Percentiles rank a stretch among this genome's conserved stretches.
Conservation (phyloP, 2,329 filamentous ascomycete genomes). For the Aspergillus luchuensis region DNA sequence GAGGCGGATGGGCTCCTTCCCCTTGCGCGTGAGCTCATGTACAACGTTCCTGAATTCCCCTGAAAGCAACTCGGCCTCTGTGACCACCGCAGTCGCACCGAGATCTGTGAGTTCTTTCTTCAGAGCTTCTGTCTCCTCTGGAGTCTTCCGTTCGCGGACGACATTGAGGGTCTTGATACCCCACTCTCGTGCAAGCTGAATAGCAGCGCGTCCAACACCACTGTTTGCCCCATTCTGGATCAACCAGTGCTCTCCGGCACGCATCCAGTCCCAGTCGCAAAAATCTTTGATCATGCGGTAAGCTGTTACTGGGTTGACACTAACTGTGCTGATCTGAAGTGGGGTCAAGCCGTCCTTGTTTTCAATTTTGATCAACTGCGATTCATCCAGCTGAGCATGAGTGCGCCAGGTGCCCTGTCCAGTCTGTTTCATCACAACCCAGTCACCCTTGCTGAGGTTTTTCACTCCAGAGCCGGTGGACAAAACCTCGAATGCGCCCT, state of each 20-base stretch:
- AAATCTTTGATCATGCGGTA: constrained; percentile 92
- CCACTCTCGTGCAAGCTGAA: constrained; percentile 84
- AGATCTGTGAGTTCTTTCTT: constrained; percentile 62
- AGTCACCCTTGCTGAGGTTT: constrained; percentile 74
- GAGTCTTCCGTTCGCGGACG: constrained; percentile 69
- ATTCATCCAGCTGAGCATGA: constrained; percentile 69
- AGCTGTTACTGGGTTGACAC: constrained; percentile 90
- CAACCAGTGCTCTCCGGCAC: constrained; percentile 79
- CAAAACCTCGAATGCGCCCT: constrained; percentile 90
- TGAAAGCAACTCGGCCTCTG: constrained; percentile 58
- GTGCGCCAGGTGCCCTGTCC: constrained; percentile 95
- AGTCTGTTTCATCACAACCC: constrained; percentile 84
- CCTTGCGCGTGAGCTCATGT: constrained; percentile 70
- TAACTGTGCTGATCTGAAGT: constrained; percentile 81
- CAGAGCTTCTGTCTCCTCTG: constrained; percentile 65
- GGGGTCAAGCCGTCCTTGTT: constrained; percentile 70
- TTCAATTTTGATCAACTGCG: constrained; percentile 67
- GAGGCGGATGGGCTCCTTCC: constrained; percentile 71
- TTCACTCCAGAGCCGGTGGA: constrained; percentile 64
- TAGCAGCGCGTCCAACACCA: constrained; percentile 86
- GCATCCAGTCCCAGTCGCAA: constrained; percentile 54
- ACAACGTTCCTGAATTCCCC: constrained; percentile 52
- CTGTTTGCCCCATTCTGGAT: constrained; percentile 97
- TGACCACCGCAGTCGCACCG: constrained; percentile 65
- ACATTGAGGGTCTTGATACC: constrained; percentile 90